These are phyloP conservation scores for Zygosaccharomyces siamensis DNA, from an alignment of 805 yeast genomes.

Conservation along the genomic window DNA sequence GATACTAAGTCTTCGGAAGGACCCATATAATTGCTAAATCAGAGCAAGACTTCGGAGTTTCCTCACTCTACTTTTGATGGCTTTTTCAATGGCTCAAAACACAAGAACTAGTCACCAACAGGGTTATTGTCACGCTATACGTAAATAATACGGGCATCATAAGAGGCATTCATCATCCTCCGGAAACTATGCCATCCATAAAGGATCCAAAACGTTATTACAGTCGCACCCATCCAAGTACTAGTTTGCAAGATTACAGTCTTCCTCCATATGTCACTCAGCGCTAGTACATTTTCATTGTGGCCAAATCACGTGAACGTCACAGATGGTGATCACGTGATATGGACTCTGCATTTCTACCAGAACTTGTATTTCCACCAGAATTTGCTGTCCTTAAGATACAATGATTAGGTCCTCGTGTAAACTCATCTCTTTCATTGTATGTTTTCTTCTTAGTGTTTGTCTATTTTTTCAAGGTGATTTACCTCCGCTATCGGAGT, in stretches of 20 bases:
- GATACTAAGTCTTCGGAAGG: too few relatives aligned
- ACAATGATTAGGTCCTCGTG: too few relatives aligned
- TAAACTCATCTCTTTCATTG: too few relatives aligned
- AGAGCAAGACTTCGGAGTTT: not conserved
- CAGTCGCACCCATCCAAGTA: too few relatives aligned
- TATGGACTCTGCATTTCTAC: too few relatives aligned
- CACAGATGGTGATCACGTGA: too few relatives aligned
- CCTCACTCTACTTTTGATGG: not conserved
- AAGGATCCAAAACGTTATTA: not conserved
- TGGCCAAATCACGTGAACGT: not conserved
- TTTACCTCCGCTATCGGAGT: not conserved
- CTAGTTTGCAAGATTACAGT: not conserved
- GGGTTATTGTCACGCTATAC: constrained; percentile 2
- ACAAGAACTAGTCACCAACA: not conserved
- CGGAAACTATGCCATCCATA: not conserved
- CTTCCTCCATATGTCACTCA: too few relatives aligned
- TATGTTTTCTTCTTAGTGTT: too few relatives aligned
- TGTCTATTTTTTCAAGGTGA: not conserved
- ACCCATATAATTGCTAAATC: not conserved
- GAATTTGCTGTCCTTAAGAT: too few relatives aligned
- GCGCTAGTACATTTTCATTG: too few relatives aligned
- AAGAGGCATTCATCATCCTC: not conserved
- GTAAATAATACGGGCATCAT: not conserved
- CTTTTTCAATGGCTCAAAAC: not conserved
- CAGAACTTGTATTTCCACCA: too few relatives aligned